Conservation (phyloP, 2,329 filamentous ascomycete species). For the Gliomastix tumulicola region DNA sequence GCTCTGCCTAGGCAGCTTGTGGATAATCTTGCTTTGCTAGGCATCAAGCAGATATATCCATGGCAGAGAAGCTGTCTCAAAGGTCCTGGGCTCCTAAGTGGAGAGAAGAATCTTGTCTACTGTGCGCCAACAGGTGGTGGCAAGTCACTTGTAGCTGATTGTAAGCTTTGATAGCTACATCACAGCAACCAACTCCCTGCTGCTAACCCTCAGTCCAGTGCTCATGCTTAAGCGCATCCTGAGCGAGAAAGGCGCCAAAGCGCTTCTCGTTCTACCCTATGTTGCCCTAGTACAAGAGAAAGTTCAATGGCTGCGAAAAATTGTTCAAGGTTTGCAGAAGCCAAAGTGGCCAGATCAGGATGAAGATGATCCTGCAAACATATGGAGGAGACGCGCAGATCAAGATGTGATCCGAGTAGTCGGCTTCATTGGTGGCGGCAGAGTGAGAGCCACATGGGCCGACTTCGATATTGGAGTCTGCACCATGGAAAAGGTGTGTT, state of each 20-base stretch:
- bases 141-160: conserved; percentile 66
- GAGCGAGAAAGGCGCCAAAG: conserved; percentile 57
- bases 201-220: conserved; percentile 1
- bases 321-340: conserved; percentile 53
- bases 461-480: conserved; percentile 75
- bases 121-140: conserved; percentile 73
- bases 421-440: conserved; percentile 70
- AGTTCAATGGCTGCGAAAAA: conserved; percentile 62
- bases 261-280: conserved; percentile 67
- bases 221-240: conserved; percentile 67
- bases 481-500: conserved; percentile 63
- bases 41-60: conserved; percentile 68
- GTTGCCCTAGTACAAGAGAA: conserved; percentile 78
- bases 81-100: conserved; percentile 57
- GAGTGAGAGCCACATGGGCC: conserved; percentile 57
- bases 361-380: conserved; percentile 13
- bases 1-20: conserved; percentile 53
- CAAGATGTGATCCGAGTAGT: conserved; percentile 57
- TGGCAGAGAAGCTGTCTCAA: conserved; percentile 74
- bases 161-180: conserved; percentile 17
- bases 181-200: neutral
- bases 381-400: conserved; percentile 48
- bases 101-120: conserved; percentile 67
- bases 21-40: conserved; percentile 56
- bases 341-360: conserved; percentile 23